Percentiles rank a stretch among this genome's conserved stretches.
phyloP scores from a whole-genome alignment of 768 basidiomycete species.

The Boletus fagicola region DNA sequence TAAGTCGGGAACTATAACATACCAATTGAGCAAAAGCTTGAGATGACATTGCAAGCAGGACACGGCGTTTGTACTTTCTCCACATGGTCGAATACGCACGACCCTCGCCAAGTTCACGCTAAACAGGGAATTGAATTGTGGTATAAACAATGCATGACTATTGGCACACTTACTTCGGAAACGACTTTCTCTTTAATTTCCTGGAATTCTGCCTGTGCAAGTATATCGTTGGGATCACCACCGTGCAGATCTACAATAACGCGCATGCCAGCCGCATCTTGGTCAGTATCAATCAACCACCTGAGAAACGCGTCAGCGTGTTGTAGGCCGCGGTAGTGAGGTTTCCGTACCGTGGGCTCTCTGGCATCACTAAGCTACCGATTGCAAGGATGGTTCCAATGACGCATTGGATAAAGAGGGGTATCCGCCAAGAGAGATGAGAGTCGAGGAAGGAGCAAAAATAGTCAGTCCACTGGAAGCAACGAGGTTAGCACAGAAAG shows the following conservation, averaged over 20 bases:
- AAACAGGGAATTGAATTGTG: not conserved
- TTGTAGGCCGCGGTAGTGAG: not conserved
- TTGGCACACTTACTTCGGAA: constrained; percentile 51
- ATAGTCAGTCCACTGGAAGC: constrained; percentile 84
- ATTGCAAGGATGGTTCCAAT: constrained; percentile 78
- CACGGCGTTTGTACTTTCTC: constrained; percentile 81
- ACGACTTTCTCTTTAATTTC: constrained; percentile 84
- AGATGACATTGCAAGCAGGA: constrained; percentile 91
- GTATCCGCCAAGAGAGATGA: constrained; percentile 88
- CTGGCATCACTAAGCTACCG: constrained; percentile 83
- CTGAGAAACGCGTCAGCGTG: constrained; percentile 37
- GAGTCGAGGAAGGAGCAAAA: constrained; percentile 87
- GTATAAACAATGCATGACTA: not conserved
- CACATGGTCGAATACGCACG: constrained; percentile 82
- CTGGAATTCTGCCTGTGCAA: constrained; percentile 79
- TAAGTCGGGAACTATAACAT: constrained; percentile 30
- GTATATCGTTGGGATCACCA: constrained; percentile 62
- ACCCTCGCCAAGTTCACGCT: constrained; percentile 76
- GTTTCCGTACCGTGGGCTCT: constrained; percentile 71
- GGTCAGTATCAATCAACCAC: constrained; percentile 87
- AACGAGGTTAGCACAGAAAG: not conserved
- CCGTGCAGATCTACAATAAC: constrained; percentile 91
- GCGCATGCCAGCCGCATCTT: constrained; percentile 77
- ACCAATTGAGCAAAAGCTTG: constrained; percentile 95
- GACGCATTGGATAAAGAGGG: constrained; percentile 83